These are phyloP conservation scores for Coemansia interrupta DNA, from an alignment of 192 early-diverging fungal genomes.

Conservation along the genomic window DNA sequence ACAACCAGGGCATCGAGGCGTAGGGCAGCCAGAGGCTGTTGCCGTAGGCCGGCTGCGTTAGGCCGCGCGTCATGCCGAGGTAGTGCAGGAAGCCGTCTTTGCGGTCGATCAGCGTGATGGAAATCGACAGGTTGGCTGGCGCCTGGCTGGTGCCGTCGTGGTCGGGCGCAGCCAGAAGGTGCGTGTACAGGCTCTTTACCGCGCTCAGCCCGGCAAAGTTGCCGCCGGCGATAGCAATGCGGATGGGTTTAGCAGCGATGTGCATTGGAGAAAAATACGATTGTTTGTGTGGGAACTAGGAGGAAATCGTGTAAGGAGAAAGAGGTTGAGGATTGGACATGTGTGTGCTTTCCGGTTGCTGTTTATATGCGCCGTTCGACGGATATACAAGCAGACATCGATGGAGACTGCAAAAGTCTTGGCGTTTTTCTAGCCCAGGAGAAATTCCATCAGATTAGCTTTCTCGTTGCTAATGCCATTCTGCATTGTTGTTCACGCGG, in stretches of 20 bases:
- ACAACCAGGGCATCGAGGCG: slow-evolving; percentile 31
- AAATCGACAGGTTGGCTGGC: slow-evolving; percentile 30
- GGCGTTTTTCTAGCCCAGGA: background rate
- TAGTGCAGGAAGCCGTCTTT: slow-evolving; percentile 42
- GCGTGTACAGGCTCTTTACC: slow-evolving; percentile 29
- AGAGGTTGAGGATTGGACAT: too few relatives aligned
- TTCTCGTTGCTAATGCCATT: too few relatives aligned
- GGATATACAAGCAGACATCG: too few relatives aligned
- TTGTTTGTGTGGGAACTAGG: background rate
- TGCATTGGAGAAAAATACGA: slow-evolving; percentile 13
- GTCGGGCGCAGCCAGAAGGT: slow-evolving; percentile 32
- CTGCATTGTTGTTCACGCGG: too few relatives aligned
- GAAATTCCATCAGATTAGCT: slow-evolving; percentile 1
- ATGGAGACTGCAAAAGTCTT: background rate
- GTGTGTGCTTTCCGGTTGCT: background rate
- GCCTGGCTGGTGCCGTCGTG: slow-evolving; percentile 44
- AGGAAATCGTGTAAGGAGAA: background rate
- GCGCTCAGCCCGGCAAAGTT: slow-evolving; percentile 46
- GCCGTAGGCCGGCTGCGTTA: slow-evolving; percentile 27
- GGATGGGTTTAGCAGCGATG: slow-evolving; percentile 20
- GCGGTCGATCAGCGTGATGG: slow-evolving; percentile 43
- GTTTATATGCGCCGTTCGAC: background rate
- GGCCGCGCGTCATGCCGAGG: slow-evolving; percentile 36
- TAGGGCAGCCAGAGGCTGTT: slow-evolving; percentile 37
- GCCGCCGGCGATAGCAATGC: slow-evolving; percentile 45